Evolutionary conservation across 1,139 yeast genomes (phyloP).

Genomic region (Martiniozyma asiatica): DNA sequence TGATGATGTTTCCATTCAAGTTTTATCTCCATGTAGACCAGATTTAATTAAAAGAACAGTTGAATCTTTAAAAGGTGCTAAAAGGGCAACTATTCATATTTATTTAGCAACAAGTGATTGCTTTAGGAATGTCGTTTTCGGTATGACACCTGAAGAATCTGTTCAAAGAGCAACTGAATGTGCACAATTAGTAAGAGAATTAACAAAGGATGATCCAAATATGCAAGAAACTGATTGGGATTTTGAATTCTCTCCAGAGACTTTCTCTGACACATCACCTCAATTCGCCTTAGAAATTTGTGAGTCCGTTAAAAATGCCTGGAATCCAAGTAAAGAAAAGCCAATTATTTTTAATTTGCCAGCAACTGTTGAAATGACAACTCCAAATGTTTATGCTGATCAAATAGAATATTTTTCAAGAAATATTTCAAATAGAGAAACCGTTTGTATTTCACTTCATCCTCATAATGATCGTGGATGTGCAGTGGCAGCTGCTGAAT

Average conservation of each 20-base stretch:
- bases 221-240: constrained; percentile 71
- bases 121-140: constrained; percentile 85
- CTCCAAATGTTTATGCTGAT: constrained; percentile 93
- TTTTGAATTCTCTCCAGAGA: constrained; percentile 91
- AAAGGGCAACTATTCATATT: constrained; percentile 79
- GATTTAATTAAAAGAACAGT: constrained; percentile 82
- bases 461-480: constrained; percentile 97
- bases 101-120: constrained; percentile 87
- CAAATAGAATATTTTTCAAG: constrained; percentile 85
- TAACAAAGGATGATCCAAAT: constrained; percentile 81
- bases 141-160: constrained; percentile 72
- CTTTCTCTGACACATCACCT: constrained; percentile 80
- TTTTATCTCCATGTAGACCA: constrained; percentile 83
- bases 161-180: constrained; percentile 72
- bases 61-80: constrained; percentile 81
- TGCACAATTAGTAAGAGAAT: constrained; percentile 62
- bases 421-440: constrained; percentile 71
- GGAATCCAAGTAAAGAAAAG: constrained; percentile 75
- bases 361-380: constrained; percentile 94
- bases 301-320: constrained; percentile 89
- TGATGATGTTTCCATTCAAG: constrained; percentile 85
- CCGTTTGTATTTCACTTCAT: constrained; percentile 79
- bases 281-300: constrained; percentile 78
- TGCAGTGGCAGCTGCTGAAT: constrained; percentile 95
- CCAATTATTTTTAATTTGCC: constrained; percentile 95